phyloP scores from a whole-genome alignment of 176 grass and related monocot genomes.

The Oryza coarctata region DNA sequence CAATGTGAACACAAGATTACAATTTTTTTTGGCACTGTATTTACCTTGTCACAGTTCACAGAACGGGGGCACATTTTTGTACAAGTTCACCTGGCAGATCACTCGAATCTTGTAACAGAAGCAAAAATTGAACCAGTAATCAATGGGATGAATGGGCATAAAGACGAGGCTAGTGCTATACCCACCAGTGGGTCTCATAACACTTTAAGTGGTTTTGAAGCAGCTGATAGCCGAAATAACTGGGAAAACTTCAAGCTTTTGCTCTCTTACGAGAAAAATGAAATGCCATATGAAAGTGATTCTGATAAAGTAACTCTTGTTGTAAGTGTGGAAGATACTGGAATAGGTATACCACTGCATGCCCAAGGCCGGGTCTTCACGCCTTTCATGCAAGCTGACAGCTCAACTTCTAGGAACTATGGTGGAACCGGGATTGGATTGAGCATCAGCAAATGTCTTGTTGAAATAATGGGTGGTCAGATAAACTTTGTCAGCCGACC shows the following conservation, averaged over 20 bases:
- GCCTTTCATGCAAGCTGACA: conserved; percentile 99
- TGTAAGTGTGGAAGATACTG: conserved; percentile 94
- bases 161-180: conserved; percentile 49
- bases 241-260: conserved; percentile 89
- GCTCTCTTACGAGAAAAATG: conserved; percentile 51
- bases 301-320: conserved; percentile 75
- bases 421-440: conserved; percentile 96
- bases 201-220: conserved; percentile 88
- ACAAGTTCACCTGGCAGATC: conserved; percentile 87
- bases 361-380: conserved; percentile 81
- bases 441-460: conserved; percentile 92
- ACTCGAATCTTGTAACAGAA: conserved; percentile 72
- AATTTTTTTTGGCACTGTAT: conserved; percentile 28
- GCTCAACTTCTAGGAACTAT: conserved; percentile 88
- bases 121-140: conserved; percentile 49
- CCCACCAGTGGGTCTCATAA: conserved; percentile 46
- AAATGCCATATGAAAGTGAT: conserved; percentile 40
- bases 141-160: conserved; percentile 61
- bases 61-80: conserved; percentile 94
- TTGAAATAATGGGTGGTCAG: conserved; percentile 82
- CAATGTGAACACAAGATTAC: conserved; percentile 30
- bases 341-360: conserved; percentile 81
- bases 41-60: conserved; percentile 70
- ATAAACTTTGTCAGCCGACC: conserved; percentile 87
- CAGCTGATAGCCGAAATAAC: conserved; percentile 80